Base-by-base conservation (phyloP, 2,329 filamentous ascomycete species). In the Colletotrichum sp. region DNA sequence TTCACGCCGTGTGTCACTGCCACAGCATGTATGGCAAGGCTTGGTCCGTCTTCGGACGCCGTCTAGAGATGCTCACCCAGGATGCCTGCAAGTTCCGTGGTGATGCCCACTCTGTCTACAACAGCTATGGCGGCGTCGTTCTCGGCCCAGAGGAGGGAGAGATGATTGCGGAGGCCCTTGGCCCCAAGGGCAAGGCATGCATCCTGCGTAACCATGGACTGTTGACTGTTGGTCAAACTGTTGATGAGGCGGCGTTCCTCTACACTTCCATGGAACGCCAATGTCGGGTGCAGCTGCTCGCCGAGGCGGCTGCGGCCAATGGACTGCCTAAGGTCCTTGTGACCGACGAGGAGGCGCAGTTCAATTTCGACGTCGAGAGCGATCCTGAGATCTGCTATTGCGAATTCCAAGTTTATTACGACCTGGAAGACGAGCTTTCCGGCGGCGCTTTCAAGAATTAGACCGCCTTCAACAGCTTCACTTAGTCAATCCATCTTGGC, bases 181-280 rank as follows among this genome's bases (percentile, higher is more conserved):
- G 93, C 0, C 77, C 78, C 2, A 82, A 85, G 0, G 90, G 89
- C 75, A 93, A 89, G 81, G 92, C 88, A 2, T 87, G 91, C 78
- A 93, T 95, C 39, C 83, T 95, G 62, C 86, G 92, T 72, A 95
- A 95, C 80, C 94, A 95, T 79, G 94, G 94, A 0, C 83, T 95
- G 15, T 79, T 95, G 66, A 95, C 93, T 0, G 93, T 94, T 0
- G 94, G 94, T 0, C 79, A 82, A 6, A 95, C 93, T 0, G 93
- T 95, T 3, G 94, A 95, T 78, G 94, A 95, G 83, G 93, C 94
- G 0, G 93, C 93, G 0, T 95, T 92, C 81, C 82, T 94, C 71
- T 94, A 93, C 81, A 92, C 91, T 0, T 85, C 92, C 7, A 88
- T 94, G 84, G 93, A 95, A 82, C 88, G 91, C 34, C 91, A 89